Percentiles rank a stretch among this genome's conserved stretches.
phyloP scores from a whole-genome alignment of 2,329 filamentous ascomycete species.

The Pezicula neosporulosa region DNA sequence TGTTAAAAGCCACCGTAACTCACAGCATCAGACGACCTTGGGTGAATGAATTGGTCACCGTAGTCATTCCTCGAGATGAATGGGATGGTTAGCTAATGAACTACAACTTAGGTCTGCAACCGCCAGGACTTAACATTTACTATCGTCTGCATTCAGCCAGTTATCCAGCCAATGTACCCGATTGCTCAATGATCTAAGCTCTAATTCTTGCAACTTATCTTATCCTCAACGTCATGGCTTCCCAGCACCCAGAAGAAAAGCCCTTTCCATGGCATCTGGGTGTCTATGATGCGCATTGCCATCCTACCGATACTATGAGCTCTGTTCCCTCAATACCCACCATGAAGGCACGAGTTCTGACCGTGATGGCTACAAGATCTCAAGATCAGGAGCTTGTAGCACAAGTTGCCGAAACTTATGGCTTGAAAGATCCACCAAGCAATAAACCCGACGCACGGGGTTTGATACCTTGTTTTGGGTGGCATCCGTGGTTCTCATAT shows the following conservation, averaged over 20 bases:
- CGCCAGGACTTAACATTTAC: too few relatives aligned
- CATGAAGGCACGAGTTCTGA: conserved; percentile 66
- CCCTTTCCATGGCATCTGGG: conserved; percentile 67
- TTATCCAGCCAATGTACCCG: too few relatives aligned
- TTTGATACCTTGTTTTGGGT: conserved; percentile 73
- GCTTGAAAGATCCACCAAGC: conserved; percentile 34
- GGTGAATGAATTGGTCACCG: background rate
- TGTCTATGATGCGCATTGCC: conserved; percentile 77
- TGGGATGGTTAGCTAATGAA: too few relatives aligned
- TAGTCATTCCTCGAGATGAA: too few relatives aligned
- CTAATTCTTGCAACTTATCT: background rate
- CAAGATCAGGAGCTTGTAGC: conserved; percentile 74
- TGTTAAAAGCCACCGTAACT: background rate
- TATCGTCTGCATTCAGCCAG: too few relatives aligned
- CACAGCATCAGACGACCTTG: background rate
- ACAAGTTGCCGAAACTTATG: conserved; percentile 52
- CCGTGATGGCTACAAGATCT: conserved; percentile 73
- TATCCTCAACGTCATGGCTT: background rate
- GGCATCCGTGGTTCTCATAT: conserved; percentile 85
- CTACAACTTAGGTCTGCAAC: too few relatives aligned
- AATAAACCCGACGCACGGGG: conserved; percentile 29
- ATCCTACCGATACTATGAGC: conserved; percentile 75
- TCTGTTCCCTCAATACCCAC: conserved; percentile 51
- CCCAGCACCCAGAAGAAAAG: conserved; percentile 1
- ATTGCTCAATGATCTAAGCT: background rate